Conservation (phyloP, 208 protist species). For the Trypanosomatidae sp. region DNA sequence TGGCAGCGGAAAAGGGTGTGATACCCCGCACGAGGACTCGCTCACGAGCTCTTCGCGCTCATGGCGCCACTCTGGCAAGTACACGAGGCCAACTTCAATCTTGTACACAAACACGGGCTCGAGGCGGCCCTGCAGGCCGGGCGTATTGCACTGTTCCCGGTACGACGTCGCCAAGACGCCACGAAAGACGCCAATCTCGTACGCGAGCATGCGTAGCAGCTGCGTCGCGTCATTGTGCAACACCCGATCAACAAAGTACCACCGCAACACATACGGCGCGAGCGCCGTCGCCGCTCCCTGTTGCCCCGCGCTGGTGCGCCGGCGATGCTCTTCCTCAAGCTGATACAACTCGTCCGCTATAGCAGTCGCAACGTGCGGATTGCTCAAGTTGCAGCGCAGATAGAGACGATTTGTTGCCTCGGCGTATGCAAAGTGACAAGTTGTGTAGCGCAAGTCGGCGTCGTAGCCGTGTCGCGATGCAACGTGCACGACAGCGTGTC, state of each 20-base stretch:
- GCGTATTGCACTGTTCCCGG: not conserved
- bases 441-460: not conserved
- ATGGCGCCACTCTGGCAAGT: slow-evolving; percentile 4
- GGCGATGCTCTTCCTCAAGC: not conserved
- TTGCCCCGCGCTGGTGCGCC: not conserved
- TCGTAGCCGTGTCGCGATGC: slow-evolving; percentile 1
- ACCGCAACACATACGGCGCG: slow-evolving; percentile 1
- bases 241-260: slow-evolving; percentile 10
- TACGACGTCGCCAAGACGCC: slow-evolving; percentile 1
- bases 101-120: slow-evolving; percentile 6
- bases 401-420: slow-evolving; percentile 2
- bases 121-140: not conserved
- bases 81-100: slow-evolving; percentile 8
- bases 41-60: slow-evolving; percentile 4
- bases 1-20: not conserved
- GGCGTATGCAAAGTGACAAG: slow-evolving; percentile 7
- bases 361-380: slow-evolving; percentile 3
- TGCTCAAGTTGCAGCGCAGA: slow-evolving; percentile 5
- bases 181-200: slow-evolving; percentile 9
- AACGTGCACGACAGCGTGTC: slow-evolving; percentile 3
- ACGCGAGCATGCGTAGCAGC: slow-evolving; percentile 9
- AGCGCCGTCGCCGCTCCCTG: not conserved
- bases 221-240: slow-evolving; percentile 8
- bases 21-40: not conserved
- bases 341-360: slow-evolving; percentile 3